Evolutionary conservation across 495 filamentous ascomycete species (phyloP).

Genomic region (Astrocystis sublimbata): DNA sequence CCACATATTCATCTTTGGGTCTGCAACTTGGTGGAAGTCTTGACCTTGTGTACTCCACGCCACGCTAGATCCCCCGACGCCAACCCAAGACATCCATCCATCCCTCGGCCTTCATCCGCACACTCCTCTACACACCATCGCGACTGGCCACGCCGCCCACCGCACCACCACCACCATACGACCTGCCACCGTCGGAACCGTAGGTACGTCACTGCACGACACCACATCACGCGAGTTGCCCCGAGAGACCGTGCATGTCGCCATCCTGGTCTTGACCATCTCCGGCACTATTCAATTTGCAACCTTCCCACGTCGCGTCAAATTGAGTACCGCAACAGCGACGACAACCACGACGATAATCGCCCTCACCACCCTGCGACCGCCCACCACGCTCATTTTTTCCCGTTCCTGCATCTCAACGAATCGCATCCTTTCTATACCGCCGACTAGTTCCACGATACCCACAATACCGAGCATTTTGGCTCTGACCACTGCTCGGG

Average conservation of each 20-base stretch:
- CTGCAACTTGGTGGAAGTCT: too few relatives aligned
- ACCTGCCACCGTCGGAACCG: too few relatives aligned
- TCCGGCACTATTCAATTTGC: neutral
- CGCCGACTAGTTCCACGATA: neutral
- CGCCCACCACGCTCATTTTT: neutral
- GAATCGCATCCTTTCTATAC: neutral
- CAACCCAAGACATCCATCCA: neutral
- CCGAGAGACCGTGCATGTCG: conserved; percentile 6
- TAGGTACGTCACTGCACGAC: conserved; percentile 15
- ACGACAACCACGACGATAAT: neutral
- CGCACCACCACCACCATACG: neutral
- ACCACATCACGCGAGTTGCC: conserved; percentile 6
- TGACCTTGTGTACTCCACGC: neutral
- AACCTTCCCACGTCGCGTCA: neutral
- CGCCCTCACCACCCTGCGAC: neutral
- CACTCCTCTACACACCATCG: conserved; percentile 14
- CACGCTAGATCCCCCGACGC: neutral
- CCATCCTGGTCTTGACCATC: neutral
- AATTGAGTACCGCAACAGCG: neutral
- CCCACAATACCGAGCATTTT: neutral
- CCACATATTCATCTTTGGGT: conserved; percentile 1
- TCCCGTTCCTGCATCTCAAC: neutral
- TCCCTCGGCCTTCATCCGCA: too few relatives aligned
- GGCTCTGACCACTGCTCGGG: too few relatives aligned
- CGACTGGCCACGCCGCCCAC: conserved; percentile 2